phyloP scores from a whole-genome alignment of 148 eudicot genomes.

The Rhododendron ovatum region DNA sequence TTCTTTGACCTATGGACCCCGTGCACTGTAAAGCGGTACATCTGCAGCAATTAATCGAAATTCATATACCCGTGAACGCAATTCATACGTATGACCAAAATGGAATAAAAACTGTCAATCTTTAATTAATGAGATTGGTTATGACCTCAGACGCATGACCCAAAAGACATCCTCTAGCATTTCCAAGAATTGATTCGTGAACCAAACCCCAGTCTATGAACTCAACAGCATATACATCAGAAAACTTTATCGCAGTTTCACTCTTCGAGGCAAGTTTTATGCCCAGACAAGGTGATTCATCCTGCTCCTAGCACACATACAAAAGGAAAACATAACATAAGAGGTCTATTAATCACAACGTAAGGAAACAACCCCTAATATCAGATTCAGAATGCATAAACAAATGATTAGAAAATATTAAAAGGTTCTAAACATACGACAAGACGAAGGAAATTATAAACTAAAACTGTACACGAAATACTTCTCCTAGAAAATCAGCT shows the following conservation, averaged over 20 bases:
- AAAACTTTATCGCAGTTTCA: slow-evolving; percentile 38
- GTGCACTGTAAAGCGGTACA: slow-evolving; percentile 73
- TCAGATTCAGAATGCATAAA: neutral
- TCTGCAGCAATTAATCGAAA: slow-evolving; percentile 42
- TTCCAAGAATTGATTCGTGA: slow-evolving; percentile 34
- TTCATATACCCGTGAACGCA: slow-evolving; percentile 2
- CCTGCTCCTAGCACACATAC: slow-evolving; percentile 30
- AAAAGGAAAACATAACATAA: neutral
- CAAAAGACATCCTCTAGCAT: slow-evolving; percentile 37
- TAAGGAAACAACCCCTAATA: neutral
- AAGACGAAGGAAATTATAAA: neutral
- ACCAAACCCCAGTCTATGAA: slow-evolving; percentile 53
- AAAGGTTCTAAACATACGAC: neutral
- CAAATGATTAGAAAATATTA: neutral
- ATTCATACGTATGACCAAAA: neutral
- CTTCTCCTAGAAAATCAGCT: neutral
- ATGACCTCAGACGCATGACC: slow-evolving; percentile 56
- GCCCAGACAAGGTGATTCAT: slow-evolving; percentile 45
- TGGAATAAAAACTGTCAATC: neutral
- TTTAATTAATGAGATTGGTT: neutral
- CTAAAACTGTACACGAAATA: neutral
- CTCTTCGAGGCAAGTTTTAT: slow-evolving; percentile 30
- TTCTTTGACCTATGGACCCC: slow-evolving; percentile 56
- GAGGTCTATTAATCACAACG: neutral
- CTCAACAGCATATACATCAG: slow-evolving; percentile 75